phyloP scores from a whole-genome alignment of 768 basidiomycete genomes.

The Clavaria fumosa region DNA sequence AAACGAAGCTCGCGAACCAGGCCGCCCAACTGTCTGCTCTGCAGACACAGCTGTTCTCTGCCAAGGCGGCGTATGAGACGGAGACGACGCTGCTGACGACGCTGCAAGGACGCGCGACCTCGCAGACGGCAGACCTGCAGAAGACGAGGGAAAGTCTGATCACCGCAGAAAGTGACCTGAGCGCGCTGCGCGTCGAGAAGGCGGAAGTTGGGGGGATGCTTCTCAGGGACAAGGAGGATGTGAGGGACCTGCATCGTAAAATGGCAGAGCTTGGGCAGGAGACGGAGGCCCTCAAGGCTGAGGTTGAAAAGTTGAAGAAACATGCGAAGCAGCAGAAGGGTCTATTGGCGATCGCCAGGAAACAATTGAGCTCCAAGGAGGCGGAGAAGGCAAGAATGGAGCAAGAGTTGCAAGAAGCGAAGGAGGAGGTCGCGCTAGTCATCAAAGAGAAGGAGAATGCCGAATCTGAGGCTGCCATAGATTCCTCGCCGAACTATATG shows the following conservation, averaged over 20 bases:
- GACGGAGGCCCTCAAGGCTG: slow-evolving; percentile 49
- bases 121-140: slow-evolving; percentile 58
- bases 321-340: slow-evolving; percentile 96
- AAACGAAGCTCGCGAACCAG: slow-evolving; percentile 49
- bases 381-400: slow-evolving; percentile 52
- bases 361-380: slow-evolving; percentile 81
- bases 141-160: slow-evolving; percentile 69
- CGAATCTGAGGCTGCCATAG: slow-evolving; percentile 34
- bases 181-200: slow-evolving; percentile 79
- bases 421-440: slow-evolving; percentile 34
- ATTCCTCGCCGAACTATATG: slow-evolving; percentile 11
- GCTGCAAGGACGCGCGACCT: slow-evolving; percentile 50
- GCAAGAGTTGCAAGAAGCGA: slow-evolving; percentile 57
- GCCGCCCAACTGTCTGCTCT: slow-evolving; percentile 63
- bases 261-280: slow-evolving; percentile 72
- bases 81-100: slow-evolving; percentile 57
- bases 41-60: slow-evolving; percentile 69
- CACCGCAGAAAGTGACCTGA: slow-evolving; percentile 80
- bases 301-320: slow-evolving; percentile 80
- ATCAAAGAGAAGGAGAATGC: slow-evolving; percentile 39
- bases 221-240: slow-evolving; percentile 88
- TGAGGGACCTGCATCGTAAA: slow-evolving; percentile 66
- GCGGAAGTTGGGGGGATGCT: slow-evolving; percentile 77
- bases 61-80: slow-evolving; percentile 74
- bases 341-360: slow-evolving; percentile 83